Conservation (phyloP, 768 basidiomycete genomes). For the Russula lepida region DNA sequence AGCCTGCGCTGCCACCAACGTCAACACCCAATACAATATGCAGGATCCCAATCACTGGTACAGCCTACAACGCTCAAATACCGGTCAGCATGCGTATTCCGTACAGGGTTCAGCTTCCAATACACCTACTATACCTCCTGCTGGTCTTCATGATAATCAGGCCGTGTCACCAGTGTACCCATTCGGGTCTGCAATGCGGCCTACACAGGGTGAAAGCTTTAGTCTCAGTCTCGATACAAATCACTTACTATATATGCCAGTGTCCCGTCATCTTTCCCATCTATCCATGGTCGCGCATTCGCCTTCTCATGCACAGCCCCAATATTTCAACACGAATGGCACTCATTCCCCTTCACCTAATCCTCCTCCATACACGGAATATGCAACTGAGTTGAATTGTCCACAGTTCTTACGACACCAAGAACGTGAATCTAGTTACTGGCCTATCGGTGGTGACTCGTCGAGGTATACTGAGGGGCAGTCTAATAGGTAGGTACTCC, state of each 20-base stretch:
- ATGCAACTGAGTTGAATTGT: slow-evolving; percentile 52
- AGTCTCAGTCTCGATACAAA: background rate
- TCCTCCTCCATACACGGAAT: slow-evolving; percentile 56
- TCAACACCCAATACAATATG: slow-evolving; percentile 10
- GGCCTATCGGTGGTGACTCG: slow-evolving; percentile 57
- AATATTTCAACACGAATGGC: slow-evolving; percentile 34
- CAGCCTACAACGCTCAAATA: background rate
- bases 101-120: slow-evolving; percentile 5
- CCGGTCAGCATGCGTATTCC: background rate
- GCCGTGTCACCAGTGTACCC: slow-evolving; percentile 60
- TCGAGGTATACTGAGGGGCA: slow-evolving; percentile 51
- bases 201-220: slow-evolving; percentile 51
- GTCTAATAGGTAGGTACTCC: slow-evolving; percentile 3
- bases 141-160: slow-evolving; percentile 62
- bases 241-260: slow-evolving; percentile 30
- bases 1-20: background rate
- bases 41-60: slow-evolving; percentile 17
- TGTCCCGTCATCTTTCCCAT: slow-evolving; percentile 54
- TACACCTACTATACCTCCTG: slow-evolving; percentile 24
- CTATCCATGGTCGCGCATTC: slow-evolving; percentile 51
- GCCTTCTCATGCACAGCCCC: slow-evolving; percentile 50
- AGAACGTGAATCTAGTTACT: slow-evolving; percentile 45
- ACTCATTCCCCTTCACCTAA: slow-evolving; percentile 28
- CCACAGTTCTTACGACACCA: slow-evolving; percentile 42
- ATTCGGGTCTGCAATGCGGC: slow-evolving; percentile 68